These are phyloP conservation scores for Thermoascus crustaceus DNA, from an alignment of 2,329 filamentous ascomycete genomes.

Conservation along the genomic window DNA sequence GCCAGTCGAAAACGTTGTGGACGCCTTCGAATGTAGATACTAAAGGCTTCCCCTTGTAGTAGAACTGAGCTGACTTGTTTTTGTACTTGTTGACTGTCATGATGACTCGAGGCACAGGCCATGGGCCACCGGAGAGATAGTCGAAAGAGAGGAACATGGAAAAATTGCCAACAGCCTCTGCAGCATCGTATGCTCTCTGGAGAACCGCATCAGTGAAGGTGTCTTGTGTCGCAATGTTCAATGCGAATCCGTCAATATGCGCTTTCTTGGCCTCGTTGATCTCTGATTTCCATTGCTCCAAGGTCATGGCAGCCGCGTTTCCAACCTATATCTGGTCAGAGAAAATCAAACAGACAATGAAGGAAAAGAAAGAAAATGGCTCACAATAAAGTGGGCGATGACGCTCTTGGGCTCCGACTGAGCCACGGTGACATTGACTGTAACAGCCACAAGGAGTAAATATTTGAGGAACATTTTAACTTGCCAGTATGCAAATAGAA, in stretches of 20 bases:
- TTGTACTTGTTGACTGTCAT: conserved; percentile 20
- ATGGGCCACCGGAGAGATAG: conserved; percentile 22
- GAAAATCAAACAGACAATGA: background rate
- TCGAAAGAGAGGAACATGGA: conserved; percentile 29
- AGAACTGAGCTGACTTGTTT: conserved; percentile 16
- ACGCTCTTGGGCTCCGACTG: conserved; percentile 17
- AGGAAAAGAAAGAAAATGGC: conserved; percentile 4
- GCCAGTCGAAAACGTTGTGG: conserved; percentile 34
- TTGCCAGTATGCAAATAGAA: background rate
- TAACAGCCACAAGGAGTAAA: conserved; percentile 9
- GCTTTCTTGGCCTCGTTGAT: conserved; percentile 20
- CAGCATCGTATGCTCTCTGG: conserved; percentile 20
- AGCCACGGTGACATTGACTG: conserved; percentile 6
- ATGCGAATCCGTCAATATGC: conserved; percentile 25
- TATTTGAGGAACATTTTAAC: conserved; percentile 10
- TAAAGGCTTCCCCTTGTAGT: conserved; percentile 23
- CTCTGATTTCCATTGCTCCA: conserved; percentile 18
- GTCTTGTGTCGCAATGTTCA: conserved; percentile 26
- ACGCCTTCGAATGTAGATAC: conserved; percentile 39
- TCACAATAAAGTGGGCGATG: conserved; percentile 30
- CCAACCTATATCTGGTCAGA: conserved; percentile 14
- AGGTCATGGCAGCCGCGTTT: conserved; percentile 17
- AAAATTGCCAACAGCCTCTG: conserved; percentile 21
- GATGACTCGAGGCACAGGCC: conserved; percentile 21
- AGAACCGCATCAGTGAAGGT: conserved; percentile 21